Evolutionary conservation across 1,284 basidiomycete genomes (phyloP), one percentile per base, ranked within the genome.

Genomic region (Amylostereum areolatum): DNA sequence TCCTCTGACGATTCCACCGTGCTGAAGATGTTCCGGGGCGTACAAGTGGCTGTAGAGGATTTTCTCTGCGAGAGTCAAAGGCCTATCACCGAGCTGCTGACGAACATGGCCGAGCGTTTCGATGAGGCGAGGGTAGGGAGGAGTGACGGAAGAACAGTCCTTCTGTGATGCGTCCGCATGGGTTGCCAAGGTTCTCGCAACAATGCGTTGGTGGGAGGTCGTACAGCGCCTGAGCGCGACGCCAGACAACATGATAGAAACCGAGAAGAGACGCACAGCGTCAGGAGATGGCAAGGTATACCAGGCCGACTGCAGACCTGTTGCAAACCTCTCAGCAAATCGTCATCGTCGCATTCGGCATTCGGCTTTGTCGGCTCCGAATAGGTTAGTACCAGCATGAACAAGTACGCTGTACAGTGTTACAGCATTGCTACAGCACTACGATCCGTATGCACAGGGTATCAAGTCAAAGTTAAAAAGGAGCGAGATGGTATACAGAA

Each of bases 31-130:
- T 55, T 86, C 80, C 6, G 93, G 92, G 56, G 95, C 83, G 57
- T 82, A 69, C 48, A 99, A 72, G 70, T 99, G 97, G 59, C 92
- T 87, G 69, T 97, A 99, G 42, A 99, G 77, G 45, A 99, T 97
- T 78, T 99, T 99, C 71, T 99, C 97, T 28, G 96, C 89, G 12
- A 99, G 77, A 1, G 95, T 95, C 52, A 99, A 72, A 18, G 90
- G 89, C 49, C 83, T 73, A 55, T 72, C 67, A 53, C 77, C 75
- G 58, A 98, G 75, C 46, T 90, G 70, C 46, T 75, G 66, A 50
- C 89, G 83, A 48, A 95, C 91, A 47, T 70, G 71, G 45, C 79
- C 73, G 50, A 98, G 81, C 45, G 89, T 95, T 57, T 80, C 65
- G 45, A 92, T 75, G 43, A 99, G 76, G 51, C 74, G 71, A 6